These are phyloP conservation scores for Pseudoturritis turrita DNA, from an alignment of 345 rosid genomes.

Conservation along the genomic window DNA sequence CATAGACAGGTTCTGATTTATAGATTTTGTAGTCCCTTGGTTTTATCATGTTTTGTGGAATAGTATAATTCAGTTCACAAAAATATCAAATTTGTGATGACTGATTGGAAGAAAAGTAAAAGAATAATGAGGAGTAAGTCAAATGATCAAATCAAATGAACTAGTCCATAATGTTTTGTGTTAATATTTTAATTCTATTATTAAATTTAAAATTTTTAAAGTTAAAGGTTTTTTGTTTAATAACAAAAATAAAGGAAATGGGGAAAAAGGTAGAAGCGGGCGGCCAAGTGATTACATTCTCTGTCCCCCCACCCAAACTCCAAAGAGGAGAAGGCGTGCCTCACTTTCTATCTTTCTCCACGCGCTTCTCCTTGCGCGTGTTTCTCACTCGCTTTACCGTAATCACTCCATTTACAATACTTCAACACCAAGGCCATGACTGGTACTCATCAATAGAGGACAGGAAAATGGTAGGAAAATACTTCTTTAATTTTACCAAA, in stretches of 20 bases:
- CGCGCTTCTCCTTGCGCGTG: neutral
- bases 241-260: neutral
- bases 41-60: neutral
- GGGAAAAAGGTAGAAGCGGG: constrained; percentile 23
- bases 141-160: constrained; percentile 8
- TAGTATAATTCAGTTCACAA: neutral
- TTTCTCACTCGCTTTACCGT: neutral
- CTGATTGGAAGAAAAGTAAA: neutral
- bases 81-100: neutral
- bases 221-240: neutral
- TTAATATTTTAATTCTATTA: too few species aligned
- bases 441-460: too few species aligned
- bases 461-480: too few species aligned
- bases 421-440: neutral
- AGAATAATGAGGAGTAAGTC: constrained; percentile 17
- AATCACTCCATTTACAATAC: neutral
- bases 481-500: too few species aligned
- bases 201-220: neutral
- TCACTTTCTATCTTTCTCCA: constrained; percentile 15
- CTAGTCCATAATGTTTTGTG: constrained; percentile 2
- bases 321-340: constrained; percentile 24
- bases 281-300: constrained; percentile 34
- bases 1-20: neutral
- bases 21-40: neutral
- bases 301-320: constrained; percentile 31